phyloP scores from a whole-genome alignment of 805 yeast species.

The Kregervanrija pseudodelftensis region DNA sequence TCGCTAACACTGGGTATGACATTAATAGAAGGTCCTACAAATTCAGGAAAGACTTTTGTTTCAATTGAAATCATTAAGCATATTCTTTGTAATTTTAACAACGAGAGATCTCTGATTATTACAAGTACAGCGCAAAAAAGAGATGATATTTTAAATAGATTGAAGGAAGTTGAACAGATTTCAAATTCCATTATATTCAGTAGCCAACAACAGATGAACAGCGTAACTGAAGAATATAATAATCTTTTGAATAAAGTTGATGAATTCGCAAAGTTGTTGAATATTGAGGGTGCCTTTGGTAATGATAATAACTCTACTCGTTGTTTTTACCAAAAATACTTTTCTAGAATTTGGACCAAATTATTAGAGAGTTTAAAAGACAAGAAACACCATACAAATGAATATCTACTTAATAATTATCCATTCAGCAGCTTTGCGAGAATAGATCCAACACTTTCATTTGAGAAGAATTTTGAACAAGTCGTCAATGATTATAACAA shows the following conservation, averaged over 20 bases:
- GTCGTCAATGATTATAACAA: background rate
- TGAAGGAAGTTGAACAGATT: too few species aligned
- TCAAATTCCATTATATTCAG: too few species aligned
- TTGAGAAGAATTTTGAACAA: too few species aligned
- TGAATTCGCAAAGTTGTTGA: slow-evolving; percentile 23
- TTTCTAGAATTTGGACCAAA: slow-evolving; percentile 15
- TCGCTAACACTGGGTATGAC: slow-evolving; percentile 11
- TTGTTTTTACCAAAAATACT: slow-evolving; percentile 23
- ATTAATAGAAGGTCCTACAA: slow-evolving; percentile 15
- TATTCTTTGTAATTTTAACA: too few species aligned
- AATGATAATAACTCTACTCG: slow-evolving; percentile 31
- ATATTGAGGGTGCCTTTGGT: slow-evolving; percentile 30
- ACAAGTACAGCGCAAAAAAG: too few species aligned
- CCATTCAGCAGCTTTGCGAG: too few species aligned
- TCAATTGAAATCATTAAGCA: slow-evolving; percentile 7
- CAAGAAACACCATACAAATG: slow-evolving; percentile 3
- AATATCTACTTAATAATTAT: too few species aligned
- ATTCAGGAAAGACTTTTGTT: slow-evolving; percentile 28
- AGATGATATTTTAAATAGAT: too few species aligned
- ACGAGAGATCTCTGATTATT: too few species aligned
- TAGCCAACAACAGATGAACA: too few species aligned
- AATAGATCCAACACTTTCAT: too few species aligned
- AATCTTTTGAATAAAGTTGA: slow-evolving; percentile 21
- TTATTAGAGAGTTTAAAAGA: slow-evolving; percentile 19
- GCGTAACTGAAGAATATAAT: slow-evolving; percentile 1